Conservation (phyloP, 2,329 filamentous ascomycete species). For the Pseudohalonectria lignicola region DNA sequence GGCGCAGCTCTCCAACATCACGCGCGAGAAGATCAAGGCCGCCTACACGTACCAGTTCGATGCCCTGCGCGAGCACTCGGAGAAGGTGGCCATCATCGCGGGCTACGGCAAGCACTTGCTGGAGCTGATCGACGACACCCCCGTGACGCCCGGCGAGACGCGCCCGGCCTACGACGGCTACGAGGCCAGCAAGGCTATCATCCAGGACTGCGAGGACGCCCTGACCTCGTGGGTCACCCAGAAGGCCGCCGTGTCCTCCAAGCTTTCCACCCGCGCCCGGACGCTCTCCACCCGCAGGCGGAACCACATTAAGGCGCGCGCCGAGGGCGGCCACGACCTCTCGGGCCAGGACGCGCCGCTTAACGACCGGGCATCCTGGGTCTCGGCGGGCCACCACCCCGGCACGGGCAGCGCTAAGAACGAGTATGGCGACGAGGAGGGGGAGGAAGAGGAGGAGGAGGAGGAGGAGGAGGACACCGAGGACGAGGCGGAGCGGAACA, state of each 20-base stretch:
- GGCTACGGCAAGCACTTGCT: slow-evolving; percentile 98
- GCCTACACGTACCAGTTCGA: slow-evolving; percentile 98
- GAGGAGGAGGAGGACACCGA: slow-evolving; percentile 16
- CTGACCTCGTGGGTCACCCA: slow-evolving; percentile 94
- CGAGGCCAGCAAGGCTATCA: slow-evolving; percentile 96
- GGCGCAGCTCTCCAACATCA: slow-evolving; percentile 97
- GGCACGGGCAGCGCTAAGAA: slow-evolving; percentile 21
- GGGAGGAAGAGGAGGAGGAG: slow-evolving; percentile 46
- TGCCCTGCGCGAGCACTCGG: slow-evolving; percentile 90
- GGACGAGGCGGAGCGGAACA: slow-evolving; percentile 16
- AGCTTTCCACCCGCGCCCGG: slow-evolving; percentile 77
- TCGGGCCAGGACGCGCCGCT: slow-evolving; percentile 71
- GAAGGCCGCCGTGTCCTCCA: slow-evolving; percentile 79
- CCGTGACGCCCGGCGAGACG: slow-evolving; percentile 94
- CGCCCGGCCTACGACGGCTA: slow-evolving; percentile 95
- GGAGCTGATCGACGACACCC: slow-evolving; percentile 90
- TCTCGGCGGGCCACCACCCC: slow-evolving; percentile 54
- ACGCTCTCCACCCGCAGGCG: slow-evolving; percentile 78
- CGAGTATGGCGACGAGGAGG: slow-evolving; percentile 55
- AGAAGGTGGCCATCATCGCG: slow-evolving; percentile 96
- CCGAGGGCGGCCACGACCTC: slow-evolving; percentile 65
- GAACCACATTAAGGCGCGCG: slow-evolving; percentile 55
- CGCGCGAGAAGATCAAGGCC: slow-evolving; percentile 97
- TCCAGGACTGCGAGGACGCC: slow-evolving; percentile 96
- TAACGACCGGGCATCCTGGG: slow-evolving; percentile 75